Base-by-base conservation (phyloP, 2,329 filamentous ascomycete species). In the Calonectria honghensis region DNA sequence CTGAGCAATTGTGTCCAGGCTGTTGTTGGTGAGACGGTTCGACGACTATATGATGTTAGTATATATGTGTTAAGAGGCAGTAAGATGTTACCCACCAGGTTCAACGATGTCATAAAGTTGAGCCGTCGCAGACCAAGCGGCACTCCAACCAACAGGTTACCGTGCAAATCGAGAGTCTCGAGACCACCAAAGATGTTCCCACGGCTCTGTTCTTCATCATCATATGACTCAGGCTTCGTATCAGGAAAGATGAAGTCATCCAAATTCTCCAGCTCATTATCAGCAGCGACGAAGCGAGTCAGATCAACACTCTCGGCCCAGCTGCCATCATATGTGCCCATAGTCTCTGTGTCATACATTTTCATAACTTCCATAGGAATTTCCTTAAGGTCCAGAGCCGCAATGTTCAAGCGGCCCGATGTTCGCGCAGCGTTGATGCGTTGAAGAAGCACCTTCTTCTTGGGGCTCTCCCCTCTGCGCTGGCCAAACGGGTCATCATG, bases 251-350 rank as follows among this genome's bases (percentile, higher is more conserved):
- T 88, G 2, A 88, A 86, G 24, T 97, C 94, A 3, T 92, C 90
- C 41, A 98, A 88, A 39, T 88, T 88, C 80, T 95, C 92, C 63
- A 99, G 85, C 81, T 98, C 95, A 81, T 99, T 98, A 81, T 98
- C 96, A 11, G 96, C 96, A 7, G 94, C 96, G 77, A 97, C 91
- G 65, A 98, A 92, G 75, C 94, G 92, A 0, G 93, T 94, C 59
- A 98, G 86, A 82, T 98, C 96, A 14, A 98, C 95, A 73, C 94
- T 94, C 84, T 98, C 96, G 2, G 96, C 96, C 97, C 97, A 98
- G 41, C 93, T 92, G 14, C 92, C 90, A 45, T 90, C 91, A 29
- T 90, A 87, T 16, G 88, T 88, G 48, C 93, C 91, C 70, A 92
- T 89, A 1, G 91, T 89, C 68, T 96, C 93, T 24, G 95, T 88